Evolutionary conservation across 345 rosid genomes (phyloP).

Genomic region (Triadica sebifera): DNA sequence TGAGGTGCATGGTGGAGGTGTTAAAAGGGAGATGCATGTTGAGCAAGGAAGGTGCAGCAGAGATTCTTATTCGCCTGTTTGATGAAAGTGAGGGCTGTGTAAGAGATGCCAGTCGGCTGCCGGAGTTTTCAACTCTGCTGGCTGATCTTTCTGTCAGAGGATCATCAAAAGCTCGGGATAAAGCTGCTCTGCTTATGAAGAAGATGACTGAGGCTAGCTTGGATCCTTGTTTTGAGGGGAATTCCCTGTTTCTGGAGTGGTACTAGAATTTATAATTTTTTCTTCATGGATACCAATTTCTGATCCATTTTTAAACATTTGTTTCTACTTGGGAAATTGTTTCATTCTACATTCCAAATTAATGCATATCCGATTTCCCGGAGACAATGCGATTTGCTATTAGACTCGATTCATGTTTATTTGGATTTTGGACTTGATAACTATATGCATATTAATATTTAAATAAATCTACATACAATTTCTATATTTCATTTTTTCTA

Average conservation of each 20-base stretch:
- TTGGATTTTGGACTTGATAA: too few relatives aligned
- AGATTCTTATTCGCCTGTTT: conserved; percentile 44
- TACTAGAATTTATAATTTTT: background rate
- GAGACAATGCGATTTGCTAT: too few relatives aligned
- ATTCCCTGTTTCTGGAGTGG: conserved; percentile 21
- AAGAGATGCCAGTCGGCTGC: conserved; percentile 41
- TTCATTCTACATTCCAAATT: too few relatives aligned
- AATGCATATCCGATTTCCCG: too few relatives aligned
- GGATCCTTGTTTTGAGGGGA: conserved; percentile 19
- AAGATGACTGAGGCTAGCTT: conserved; percentile 40
- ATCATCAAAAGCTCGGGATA: conserved; percentile 50
- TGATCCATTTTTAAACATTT: too few relatives aligned
- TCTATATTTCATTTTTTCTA: too few relatives aligned
- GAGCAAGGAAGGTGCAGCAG: conserved; percentile 66
- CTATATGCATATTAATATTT: too few relatives aligned
- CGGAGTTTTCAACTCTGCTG: conserved; percentile 36
- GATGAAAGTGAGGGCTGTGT: conserved; percentile 54
- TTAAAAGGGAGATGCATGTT: conserved; percentile 49
- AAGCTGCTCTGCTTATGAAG: conserved; percentile 41
- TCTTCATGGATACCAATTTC: too few relatives aligned
- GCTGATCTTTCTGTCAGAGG: conserved; percentile 60
- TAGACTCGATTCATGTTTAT: too few relatives aligned
- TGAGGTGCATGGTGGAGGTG: conserved; percentile 44
- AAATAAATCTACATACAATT: too few relatives aligned
- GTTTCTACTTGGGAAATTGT: too few relatives aligned